These are phyloP conservation scores for Tylopilus felleus DNA, from an alignment of 768 basidiomycete genomes.

Conservation along the genomic window DNA sequence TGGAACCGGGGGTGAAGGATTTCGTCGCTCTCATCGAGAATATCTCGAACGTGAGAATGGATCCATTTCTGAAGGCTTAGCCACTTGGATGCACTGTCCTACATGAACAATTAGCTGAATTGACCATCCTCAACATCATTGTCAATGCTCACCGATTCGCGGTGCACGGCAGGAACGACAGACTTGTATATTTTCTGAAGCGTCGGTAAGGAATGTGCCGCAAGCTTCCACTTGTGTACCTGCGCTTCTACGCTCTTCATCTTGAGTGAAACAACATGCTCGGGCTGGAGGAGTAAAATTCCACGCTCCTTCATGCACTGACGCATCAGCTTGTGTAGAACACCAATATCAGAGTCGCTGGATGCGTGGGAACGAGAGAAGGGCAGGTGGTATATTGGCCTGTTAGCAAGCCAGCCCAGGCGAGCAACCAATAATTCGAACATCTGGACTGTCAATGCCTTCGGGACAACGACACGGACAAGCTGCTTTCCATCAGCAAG, in stretches of 20 bases:
- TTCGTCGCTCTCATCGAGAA: constrained; percentile 22
- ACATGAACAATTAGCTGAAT: too few species aligned
- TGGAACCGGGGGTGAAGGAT: constrained; percentile 24
- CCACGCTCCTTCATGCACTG: constrained; percentile 25
- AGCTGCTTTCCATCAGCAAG: too few species aligned
- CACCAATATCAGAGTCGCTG: constrained; percentile 10
- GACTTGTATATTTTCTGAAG: neutral
- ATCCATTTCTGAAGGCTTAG: constrained; percentile 25
- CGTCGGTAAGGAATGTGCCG: neutral
- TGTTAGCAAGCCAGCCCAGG: constrained; percentile 28
- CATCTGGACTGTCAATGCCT: constrained; percentile 16
- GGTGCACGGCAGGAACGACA: neutral
- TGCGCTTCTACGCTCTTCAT: constrained; percentile 28
- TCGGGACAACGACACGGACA: too few species aligned
- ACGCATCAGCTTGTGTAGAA: constrained; percentile 29
- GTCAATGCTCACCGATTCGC: too few species aligned
- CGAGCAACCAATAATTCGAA: constrained; percentile 42
- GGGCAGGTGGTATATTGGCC: constrained; percentile 39
- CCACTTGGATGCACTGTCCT: neutral
- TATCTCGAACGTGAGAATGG: constrained; percentile 13
- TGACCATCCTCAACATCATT: too few species aligned
- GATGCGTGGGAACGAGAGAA: constrained; percentile 37
- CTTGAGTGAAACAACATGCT: constrained; percentile 49
- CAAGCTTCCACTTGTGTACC: neutral
- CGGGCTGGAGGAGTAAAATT: constrained; percentile 45